phyloP scores from a whole-genome alignment of 805 yeast genomes.

The Clavispora asparagi region DNA sequence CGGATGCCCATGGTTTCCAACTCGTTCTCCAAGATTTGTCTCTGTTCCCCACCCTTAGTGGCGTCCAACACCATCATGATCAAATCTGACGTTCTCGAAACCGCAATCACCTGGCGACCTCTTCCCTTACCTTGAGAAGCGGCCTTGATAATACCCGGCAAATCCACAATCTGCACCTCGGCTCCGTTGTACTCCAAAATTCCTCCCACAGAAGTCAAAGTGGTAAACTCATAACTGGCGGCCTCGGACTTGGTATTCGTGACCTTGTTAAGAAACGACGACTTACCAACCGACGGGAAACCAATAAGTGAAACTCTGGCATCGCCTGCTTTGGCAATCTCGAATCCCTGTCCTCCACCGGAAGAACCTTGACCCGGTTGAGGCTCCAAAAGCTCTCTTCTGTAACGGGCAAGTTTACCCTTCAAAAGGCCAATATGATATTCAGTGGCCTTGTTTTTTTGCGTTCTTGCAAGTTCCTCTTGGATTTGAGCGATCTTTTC shows the following conservation, averaged over 20 bases:
- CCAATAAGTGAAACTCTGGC: slow-evolving; percentile 95
- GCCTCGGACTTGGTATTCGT: slow-evolving; percentile 93
- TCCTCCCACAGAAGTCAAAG: slow-evolving; percentile 95
- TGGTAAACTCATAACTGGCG: slow-evolving; percentile 93
- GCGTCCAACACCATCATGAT: slow-evolving; percentile 94
- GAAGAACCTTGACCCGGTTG: slow-evolving; percentile 68
- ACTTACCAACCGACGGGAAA: slow-evolving; percentile 96
- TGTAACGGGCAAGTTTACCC: slow-evolving; percentile 88
- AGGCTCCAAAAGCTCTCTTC: slow-evolving; percentile 90
- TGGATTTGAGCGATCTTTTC: slow-evolving; percentile 88
- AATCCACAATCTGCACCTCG: slow-evolving; percentile 93
- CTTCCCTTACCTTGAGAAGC: slow-evolving; percentile 97
- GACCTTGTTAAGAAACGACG: slow-evolving; percentile 81
- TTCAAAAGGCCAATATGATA: slow-evolving; percentile 91
- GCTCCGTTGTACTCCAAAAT: slow-evolving; percentile 94
- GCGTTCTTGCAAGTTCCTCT: slow-evolving; percentile 91
- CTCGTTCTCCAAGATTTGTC: slow-evolving; percentile 81
- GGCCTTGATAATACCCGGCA: slow-evolving; percentile 96
- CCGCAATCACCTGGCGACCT: slow-evolving; percentile 94
- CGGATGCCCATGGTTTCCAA: slow-evolving; percentile 92
- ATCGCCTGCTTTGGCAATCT: slow-evolving; percentile 92
- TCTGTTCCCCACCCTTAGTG: slow-evolving; percentile 86
- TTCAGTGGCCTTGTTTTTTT: slow-evolving; percentile 96
- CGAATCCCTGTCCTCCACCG: slow-evolving; percentile 85
- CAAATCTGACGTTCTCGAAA: slow-evolving; percentile 91